Percentiles rank a stretch among this genome's conserved stretches.
Evolutionary conservation across 371 early-diverging fungal species (phyloP).

Genomic region (Lichtheimia ornata): DNA sequence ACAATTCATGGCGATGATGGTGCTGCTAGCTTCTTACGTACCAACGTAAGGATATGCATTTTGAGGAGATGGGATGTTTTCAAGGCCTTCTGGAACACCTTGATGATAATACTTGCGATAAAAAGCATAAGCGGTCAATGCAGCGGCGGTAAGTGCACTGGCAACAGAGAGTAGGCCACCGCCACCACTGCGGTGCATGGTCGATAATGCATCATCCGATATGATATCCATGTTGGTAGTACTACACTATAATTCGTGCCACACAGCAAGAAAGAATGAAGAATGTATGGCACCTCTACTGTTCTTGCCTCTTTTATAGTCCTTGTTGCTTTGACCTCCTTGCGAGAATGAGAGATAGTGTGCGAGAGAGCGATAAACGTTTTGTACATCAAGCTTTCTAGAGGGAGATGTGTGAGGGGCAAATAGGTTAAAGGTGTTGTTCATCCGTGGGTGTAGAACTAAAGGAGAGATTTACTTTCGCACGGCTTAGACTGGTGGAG

Average conservation of each 20-base stretch:
- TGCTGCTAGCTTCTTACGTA: neutral
- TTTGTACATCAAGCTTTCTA: too few relatives aligned
- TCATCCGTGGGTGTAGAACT: too few relatives aligned
- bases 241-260: neutral
- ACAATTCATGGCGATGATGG: neutral
- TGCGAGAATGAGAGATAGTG: too few relatives aligned
- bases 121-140: constrained; percentile 11
- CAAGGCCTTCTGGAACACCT: constrained; percentile 1
- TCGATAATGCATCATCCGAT: constrained; percentile 9
- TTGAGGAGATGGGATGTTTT: constrained; percentile 2
- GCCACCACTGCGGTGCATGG: constrained; percentile 2
- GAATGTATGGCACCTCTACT: neutral
- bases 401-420: too few relatives aligned
- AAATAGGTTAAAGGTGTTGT: too few relatives aligned
- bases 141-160: constrained; percentile 10
- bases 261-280: neutral
- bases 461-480: too few relatives aligned
- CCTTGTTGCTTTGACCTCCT: too few relatives aligned
- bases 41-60: constrained; percentile 6
- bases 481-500: too few relatives aligned
- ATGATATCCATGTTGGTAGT: constrained; percentile 7
- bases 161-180: constrained; percentile 4
- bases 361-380: too few relatives aligned
- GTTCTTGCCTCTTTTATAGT: too few relatives aligned
- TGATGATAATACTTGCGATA: constrained; percentile 8